phyloP scores from a whole-genome alignment of 2,329 filamentous ascomycete genomes.

The Fusarium secorum region DNA sequence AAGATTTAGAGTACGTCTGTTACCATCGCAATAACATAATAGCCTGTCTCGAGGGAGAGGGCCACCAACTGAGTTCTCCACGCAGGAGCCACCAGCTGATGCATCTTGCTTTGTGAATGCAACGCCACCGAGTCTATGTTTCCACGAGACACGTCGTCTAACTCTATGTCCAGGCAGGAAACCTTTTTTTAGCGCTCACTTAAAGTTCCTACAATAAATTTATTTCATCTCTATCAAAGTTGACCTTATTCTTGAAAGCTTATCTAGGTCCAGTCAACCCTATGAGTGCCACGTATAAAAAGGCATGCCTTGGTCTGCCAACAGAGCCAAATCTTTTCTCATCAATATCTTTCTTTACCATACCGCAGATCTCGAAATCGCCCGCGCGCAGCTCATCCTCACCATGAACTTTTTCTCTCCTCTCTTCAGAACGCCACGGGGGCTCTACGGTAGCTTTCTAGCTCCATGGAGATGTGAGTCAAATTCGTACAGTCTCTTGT shows the following conservation, averaged over 20 bases:
- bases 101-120: neutral
- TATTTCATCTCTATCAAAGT: rapidly evolving
- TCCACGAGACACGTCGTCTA: rapidly evolving
- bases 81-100: neutral
- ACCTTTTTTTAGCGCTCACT: rapidly evolving
- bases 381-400: neutral
- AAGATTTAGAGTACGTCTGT: rapidly evolving
- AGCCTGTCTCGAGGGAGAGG: rapidly evolving
- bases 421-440: neutral
- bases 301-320: too few species aligned
- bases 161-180: neutral
- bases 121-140: rapidly evolving
- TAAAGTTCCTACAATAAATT: rapidly evolving
- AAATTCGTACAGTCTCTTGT: rapidly evolving
- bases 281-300: neutral
- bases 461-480: neutral
- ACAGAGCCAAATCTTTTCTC: neutral
- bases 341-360: neutral
- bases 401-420: neutral
- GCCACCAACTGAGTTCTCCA: rapidly evolving
- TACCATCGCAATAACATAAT: rapidly evolving
- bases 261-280: neutral
- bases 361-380: neutral
- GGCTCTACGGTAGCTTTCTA: neutral
- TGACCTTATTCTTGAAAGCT: neutral